A percentile compares a stretch with the other conserved stretches of the same genome.
Conservation (phyloP, 805 yeast genomes). For the Metschnikowia aberdeeniae region DNA sequence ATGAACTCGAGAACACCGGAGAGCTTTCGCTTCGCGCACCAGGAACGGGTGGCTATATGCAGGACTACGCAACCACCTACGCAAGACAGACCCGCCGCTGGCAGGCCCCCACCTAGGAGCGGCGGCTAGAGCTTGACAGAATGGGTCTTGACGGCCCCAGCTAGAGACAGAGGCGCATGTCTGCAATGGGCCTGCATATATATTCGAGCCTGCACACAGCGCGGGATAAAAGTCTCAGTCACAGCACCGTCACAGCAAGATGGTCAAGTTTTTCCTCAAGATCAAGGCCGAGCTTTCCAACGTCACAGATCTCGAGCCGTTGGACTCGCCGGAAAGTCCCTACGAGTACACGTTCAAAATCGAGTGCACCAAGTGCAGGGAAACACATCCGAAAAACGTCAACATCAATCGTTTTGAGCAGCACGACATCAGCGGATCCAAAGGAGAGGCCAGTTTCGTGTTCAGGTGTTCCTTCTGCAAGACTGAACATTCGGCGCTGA, state of each 20-base stretch:
- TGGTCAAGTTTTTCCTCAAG: constrained; percentile 39
- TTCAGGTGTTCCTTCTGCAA: constrained; percentile 71
- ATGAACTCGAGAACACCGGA: not conserved
- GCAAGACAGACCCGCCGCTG: too few species aligned
- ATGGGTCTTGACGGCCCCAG: too few species aligned
- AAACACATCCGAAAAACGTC: constrained; percentile 65
- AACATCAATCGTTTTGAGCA: constrained; percentile 63
- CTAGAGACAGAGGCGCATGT: not conserved
- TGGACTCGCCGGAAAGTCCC: constrained; percentile 56
- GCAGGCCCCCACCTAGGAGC: too few species aligned
- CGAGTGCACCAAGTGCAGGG: constrained; percentile 77
- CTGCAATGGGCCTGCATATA: not conserved
- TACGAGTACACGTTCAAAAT: constrained; percentile 74
- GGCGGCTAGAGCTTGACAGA: too few species aligned
- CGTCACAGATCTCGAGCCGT: constrained; percentile 53
- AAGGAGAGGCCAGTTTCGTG: constrained; percentile 81
- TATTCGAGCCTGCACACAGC: not conserved
- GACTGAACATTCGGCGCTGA: constrained; percentile 34
- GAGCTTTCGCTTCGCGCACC: not conserved
- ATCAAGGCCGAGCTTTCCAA: constrained; percentile 47
- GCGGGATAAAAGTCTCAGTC: not conserved
- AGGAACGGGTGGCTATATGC: not conserved
- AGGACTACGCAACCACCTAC: too few species aligned
- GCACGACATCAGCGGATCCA: constrained; percentile 62
- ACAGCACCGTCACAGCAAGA: constrained; percentile 8